A percentile compares a stretch with the other conserved stretches of the same genome.
These are phyloP conservation scores for Schizosaccharomyces pombe DNA, from an alignment of 805 yeast species.

Conservation along the genomic window DNA sequence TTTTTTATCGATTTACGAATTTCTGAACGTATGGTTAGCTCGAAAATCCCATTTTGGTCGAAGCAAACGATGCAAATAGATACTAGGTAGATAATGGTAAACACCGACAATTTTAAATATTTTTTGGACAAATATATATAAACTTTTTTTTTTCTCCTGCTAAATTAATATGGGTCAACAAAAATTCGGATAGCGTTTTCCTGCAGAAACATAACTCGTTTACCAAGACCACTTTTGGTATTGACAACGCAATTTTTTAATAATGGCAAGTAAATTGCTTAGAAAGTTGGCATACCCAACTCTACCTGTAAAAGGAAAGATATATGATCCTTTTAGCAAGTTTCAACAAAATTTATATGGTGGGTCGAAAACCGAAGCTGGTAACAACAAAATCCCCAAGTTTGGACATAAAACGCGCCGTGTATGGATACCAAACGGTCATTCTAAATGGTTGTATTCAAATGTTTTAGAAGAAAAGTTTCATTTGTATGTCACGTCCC, in stretches of 20 bases:
- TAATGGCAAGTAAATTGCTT: background rate
- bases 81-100: too few species aligned
- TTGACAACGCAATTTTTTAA: background rate
- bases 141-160: too few species aligned
- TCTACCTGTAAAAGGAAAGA: background rate
- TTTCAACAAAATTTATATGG: constrained; percentile 48
- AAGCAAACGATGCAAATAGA: too few species aligned
- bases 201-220: too few species aligned
- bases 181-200: too few species aligned
- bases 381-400: constrained; percentile 50
- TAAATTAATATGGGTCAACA: too few species aligned
- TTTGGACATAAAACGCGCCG: constrained; percentile 49
- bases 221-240: too few species aligned
- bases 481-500: constrained; percentile 42
- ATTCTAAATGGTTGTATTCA: constrained; percentile 59
- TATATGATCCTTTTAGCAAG: background rate
- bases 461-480: constrained; percentile 41
- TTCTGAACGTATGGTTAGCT: too few species aligned
- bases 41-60: too few species aligned
- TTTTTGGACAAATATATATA: too few species aligned
- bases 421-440: constrained; percentile 61
- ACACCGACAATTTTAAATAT: too few species aligned
- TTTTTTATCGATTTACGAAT: too few species aligned
- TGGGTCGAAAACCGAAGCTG: constrained; percentile 56
- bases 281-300: background rate